These are phyloP conservation scores for Prunella vulgaris DNA, from an alignment of 257 asterid genomes.

Conservation along the genomic window DNA sequence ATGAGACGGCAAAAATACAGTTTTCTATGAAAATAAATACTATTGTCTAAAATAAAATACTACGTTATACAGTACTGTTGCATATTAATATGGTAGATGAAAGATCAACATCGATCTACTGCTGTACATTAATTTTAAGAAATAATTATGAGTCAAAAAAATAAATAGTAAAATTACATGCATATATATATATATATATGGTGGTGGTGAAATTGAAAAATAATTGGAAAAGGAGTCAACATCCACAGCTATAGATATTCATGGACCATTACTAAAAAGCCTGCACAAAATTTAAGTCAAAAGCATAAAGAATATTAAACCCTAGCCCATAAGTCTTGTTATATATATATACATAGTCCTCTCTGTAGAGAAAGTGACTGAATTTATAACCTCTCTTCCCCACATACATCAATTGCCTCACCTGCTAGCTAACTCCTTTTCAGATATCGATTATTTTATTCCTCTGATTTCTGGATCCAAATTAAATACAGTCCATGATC, in stretches of 20 bases:
- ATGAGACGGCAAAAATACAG: no score
- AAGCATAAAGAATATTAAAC: constrained; percentile 31
- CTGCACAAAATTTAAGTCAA: constrained; percentile 50
- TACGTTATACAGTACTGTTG: no score
- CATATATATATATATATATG: no score
- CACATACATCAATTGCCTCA: constrained; percentile 32
- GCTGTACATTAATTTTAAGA: not conserved
- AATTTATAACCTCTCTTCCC: constrained; percentile 36
- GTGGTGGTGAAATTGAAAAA: constrained; percentile 12
- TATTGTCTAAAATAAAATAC: no score
- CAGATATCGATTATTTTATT: not conserved
- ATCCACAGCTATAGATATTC: constrained; percentile 34
- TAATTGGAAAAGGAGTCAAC: constrained; percentile 42
- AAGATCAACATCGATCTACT: not conserved
- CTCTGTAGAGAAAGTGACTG: constrained; percentile 29
- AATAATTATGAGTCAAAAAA: not conserved
- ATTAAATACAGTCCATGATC: no score
- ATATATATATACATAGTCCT: no score
- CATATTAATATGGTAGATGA: no score
- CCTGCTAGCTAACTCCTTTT: constrained; percentile 25
- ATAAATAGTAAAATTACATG: not conserved
- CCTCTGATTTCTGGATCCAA: not conserved
- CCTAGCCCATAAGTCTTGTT: constrained; percentile 47
- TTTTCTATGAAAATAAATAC: no score
- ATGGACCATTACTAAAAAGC: constrained; percentile 43